Evolutionary conservation across 2,329 filamentous ascomycete genomes (phyloP), one percentile per base, ranked within the genome.

Genomic region (Alternaria brassicae): DNA sequence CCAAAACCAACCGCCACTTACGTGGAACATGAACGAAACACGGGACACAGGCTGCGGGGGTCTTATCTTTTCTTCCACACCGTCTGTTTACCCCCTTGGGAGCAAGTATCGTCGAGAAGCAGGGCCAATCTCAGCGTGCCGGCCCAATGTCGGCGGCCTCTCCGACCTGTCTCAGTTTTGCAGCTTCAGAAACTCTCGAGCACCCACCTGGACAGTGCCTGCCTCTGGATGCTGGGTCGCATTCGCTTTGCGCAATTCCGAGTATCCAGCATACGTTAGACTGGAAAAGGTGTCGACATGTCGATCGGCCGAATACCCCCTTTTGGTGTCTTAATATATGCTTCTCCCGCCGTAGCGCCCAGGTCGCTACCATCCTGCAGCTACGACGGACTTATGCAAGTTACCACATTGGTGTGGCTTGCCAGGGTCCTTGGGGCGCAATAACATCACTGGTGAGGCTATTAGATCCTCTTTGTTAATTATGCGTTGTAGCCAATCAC

Each of bases 341-440:
- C 61, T 54, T 44, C 45, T 56, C 48, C 49, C 52, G 48, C 45
- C 52, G 41, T 41, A 25, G 39, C 21, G 28, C 40, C 40, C 49
- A 51, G 25, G 51, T 48, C 40, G 41, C 32, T 40, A 51, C 37
- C n/a, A n/a, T n/a, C n/a, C 40, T 53, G 50, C 48, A 61, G 50
- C 53, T 53, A 58, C 34, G 39, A 23, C 23, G 34, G 28, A 49
- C 56, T 60, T 54, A 66, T 66, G 64, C 59, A 62, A 32, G 49
- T 53, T 53, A 56, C 57, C 58, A 50, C 9, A 56, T 53, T 47
- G 48, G 59, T 58, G 45, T 47, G 32, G 28, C 36, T 44, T 48
- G 54, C 36, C 41, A n/a, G 25, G 48, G 40, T 36, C 47, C 37
- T 23, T 47, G 53, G 47, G 40, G 39, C 17, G 28, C 40, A 28